phyloP scores from a whole-genome alignment of 768 basidiomycete species.

The Mycena metata region DNA sequence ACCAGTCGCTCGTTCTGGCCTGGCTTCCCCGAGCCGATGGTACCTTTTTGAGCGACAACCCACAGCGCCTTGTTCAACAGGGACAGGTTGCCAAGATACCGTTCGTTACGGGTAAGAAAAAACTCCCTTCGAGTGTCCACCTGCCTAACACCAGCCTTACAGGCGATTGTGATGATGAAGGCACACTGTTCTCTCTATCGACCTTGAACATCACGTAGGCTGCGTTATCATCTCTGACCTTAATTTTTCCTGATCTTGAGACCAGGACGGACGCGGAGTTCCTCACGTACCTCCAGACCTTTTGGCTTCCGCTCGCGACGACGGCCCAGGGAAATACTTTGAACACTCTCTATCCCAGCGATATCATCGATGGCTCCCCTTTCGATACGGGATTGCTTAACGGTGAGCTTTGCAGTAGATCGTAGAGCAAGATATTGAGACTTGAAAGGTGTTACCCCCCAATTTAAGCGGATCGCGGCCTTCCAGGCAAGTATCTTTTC shows the following conservation, averaged over 20 bases:
- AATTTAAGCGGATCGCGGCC: constrained; percentile 41
- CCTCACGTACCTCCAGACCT: constrained; percentile 18
- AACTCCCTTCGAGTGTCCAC: background rate
- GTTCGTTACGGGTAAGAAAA: constrained; percentile 27
- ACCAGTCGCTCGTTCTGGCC: constrained; percentile 58
- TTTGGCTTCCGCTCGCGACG: constrained; percentile 25
- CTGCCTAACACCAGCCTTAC: background rate
- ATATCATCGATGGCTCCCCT: constrained; percentile 34
- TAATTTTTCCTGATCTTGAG: background rate
- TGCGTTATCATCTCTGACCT: background rate
- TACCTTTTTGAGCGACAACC: constrained; percentile 49
- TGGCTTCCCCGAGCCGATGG: constrained; percentile 50
- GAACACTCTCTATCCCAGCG: constrained; percentile 29
- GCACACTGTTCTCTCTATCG: constrained; percentile 49
- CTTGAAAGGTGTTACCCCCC: constrained; percentile 25
- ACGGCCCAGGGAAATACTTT: constrained; percentile 6
- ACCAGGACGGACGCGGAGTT: constrained; percentile 34
- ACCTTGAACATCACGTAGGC: constrained; percentile 47
- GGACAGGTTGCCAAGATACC: constrained; percentile 51
- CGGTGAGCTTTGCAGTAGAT: background rate
- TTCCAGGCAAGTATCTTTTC: constrained; percentile 25
- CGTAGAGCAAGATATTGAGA: too few species aligned
- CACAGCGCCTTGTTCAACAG: constrained; percentile 57
- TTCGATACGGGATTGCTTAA: constrained; percentile 34
- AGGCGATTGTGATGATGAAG: constrained; percentile 53